A percentile compares a stretch with the other conserved stretches of the same genome.
Evolutionary conservation across 805 yeast genomes (phyloP).

Genomic region (Monosporozyma aerobia): DNA sequence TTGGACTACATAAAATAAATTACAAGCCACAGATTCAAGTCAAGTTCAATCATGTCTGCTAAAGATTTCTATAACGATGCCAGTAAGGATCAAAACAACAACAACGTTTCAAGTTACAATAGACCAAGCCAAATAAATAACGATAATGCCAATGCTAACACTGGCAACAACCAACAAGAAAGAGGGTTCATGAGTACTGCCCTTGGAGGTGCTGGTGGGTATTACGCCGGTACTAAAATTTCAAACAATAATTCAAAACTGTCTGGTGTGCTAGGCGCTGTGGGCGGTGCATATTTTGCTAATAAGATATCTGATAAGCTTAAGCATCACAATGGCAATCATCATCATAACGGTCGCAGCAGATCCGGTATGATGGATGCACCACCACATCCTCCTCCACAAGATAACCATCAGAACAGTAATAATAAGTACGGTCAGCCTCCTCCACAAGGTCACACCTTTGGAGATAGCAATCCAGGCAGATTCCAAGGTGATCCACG

Average conservation of each 20-base stretch:
- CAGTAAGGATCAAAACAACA: conserved; percentile 21
- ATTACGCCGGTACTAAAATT: conserved; percentile 39
- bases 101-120: background rate
- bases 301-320: conserved; percentile 38
- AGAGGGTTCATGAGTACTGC: conserved; percentile 15
- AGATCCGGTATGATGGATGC: background rate
- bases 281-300: conserved; percentile 47
- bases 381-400: conserved; percentile 4
- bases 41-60: conserved; percentile 35
- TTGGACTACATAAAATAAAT: too few relatives aligned
- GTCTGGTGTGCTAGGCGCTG: conserved; percentile 44
- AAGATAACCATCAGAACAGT: background rate
- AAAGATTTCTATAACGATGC: conserved; percentile 45
- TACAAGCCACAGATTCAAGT: background rate
- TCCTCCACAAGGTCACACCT: background rate
- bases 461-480: background rate
- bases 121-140: background rate
- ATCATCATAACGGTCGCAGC: conserved; percentile 1
- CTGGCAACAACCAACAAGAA: conserved; percentile 7
- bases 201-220: conserved; percentile 47
- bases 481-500: conserved; percentile 9
- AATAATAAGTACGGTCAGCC: background rate
- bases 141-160: conserved; percentile 12
- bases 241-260: conserved; percentile 24
- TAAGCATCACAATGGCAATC: conserved; percentile 21